Conservation (phyloP, 306 rosid species). For the Styphnolobium japonicum region DNA sequence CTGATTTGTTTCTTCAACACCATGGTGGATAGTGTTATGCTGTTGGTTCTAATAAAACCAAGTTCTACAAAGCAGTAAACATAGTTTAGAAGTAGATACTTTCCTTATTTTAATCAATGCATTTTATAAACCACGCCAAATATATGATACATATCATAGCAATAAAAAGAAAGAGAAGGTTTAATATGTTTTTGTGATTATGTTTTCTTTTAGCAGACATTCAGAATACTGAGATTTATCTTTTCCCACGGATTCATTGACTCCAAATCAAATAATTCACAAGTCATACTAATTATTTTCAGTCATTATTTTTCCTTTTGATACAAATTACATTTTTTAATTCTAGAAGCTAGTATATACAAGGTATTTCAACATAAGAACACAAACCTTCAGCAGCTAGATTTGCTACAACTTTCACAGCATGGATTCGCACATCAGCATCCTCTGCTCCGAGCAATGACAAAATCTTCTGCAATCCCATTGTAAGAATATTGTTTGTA, state of each 20-base stretch:
- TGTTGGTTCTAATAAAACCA: neutral
- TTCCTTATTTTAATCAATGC: neutral
- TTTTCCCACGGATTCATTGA: neutral
- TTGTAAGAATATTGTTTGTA: slow-evolving; percentile 40
- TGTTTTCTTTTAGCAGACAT: neutral
- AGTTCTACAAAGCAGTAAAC: neutral
- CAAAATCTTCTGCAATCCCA: slow-evolving; percentile 97
- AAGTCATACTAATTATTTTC: neutral
- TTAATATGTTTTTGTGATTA: neutral
- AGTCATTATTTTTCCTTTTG: neutral
- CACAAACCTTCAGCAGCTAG: slow-evolving; percentile 73
- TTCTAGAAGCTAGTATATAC: neutral
- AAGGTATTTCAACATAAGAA: neutral
- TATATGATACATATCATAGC: neutral
- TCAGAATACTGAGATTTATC: neutral
- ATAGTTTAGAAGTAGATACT: neutral
- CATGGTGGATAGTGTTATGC: neutral
- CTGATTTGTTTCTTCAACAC: slow-evolving; percentile 57
- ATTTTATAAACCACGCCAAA: neutral
- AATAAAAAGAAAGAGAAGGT: neutral
- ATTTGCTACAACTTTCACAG: slow-evolving; percentile 82
- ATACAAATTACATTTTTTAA: neutral
- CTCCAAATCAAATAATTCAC: neutral
- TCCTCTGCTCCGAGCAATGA: slow-evolving; percentile 96
- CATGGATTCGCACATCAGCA: slow-evolving; percentile 66